Conservation (phyloP, 495 filamentous ascomycete genomes). For the Hypomontagnella monticulosa region DNA sequence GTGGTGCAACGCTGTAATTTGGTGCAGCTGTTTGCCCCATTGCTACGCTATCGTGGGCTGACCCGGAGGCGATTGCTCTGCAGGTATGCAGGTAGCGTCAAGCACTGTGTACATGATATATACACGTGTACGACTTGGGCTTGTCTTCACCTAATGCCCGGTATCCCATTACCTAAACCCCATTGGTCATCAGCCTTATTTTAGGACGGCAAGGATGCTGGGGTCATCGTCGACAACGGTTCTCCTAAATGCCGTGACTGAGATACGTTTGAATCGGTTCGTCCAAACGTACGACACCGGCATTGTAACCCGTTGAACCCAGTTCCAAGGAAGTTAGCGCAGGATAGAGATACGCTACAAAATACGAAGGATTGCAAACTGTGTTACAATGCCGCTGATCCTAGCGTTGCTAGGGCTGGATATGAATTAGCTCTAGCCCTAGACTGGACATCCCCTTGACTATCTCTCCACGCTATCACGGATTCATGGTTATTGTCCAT, state of each 20-base stretch:
- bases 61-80: not conserved
- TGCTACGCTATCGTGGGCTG: not conserved
- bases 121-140: too few species aligned
- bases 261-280: not conserved
- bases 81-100: not conserved
- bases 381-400: conserved; percentile 22
- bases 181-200: conserved; percentile 25
- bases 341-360: not conserved
- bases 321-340: conserved; percentile 19
- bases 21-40: conserved; percentile 1
- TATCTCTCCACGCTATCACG: not conserved
- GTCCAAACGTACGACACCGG: conserved; percentile 16
- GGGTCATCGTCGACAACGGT: conserved; percentile 3
- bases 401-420: conserved; percentile 16
- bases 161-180: not conserved
- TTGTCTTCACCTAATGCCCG: conserved; percentile 1
- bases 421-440: not conserved
- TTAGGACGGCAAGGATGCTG: conserved; percentile 7
- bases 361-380: conserved; percentile 13
- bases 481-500: conserved; percentile 1
- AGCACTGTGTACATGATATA: not conserved
- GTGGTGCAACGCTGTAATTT: conserved; percentile 24
- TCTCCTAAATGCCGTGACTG: conserved; percentile 9
- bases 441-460: not conserved
- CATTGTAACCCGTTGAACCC: conserved; percentile 1